Evolutionary conservation across 1,139 yeast genomes (phyloP).

Genomic region (Suhomyces bolitotheri): DNA sequence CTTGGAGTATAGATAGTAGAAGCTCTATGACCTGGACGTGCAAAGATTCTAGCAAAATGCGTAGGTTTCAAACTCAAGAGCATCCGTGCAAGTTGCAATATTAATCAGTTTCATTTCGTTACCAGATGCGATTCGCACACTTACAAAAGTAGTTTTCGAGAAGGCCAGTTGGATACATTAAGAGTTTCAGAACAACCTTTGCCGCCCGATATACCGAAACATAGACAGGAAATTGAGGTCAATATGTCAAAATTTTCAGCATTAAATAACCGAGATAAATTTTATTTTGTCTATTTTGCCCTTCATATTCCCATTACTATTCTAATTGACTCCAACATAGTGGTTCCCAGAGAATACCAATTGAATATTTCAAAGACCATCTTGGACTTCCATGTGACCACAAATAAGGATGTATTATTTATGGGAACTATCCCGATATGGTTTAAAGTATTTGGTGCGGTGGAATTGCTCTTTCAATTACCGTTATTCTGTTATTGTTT

Average conservation of each 20-base stretch:
- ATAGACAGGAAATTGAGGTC: too few species aligned
- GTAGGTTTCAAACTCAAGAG: too few species aligned
- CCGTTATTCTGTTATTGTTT: conserved; percentile 66
- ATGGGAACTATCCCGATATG: conserved; percentile 53
- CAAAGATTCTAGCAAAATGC: too few species aligned
- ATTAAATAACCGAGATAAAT: conserved; percentile 20
- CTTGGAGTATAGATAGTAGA: too few species aligned
- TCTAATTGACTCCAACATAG: conserved; percentile 70
- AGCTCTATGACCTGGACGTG: too few species aligned
- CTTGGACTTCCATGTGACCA: conserved; percentile 56
- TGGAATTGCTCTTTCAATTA: conserved; percentile 73
- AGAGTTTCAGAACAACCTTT: too few species aligned
- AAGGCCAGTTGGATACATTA: too few species aligned
- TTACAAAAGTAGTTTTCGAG: too few species aligned
- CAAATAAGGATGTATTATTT: conserved; percentile 72
- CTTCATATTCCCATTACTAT: conserved; percentile 76
- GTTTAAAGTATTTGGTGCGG: conserved; percentile 67
- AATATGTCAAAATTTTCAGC: conserved; percentile 1
- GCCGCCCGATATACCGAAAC: too few species aligned
- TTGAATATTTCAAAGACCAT: conserved; percentile 48
- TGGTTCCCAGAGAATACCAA: conserved; percentile 56
- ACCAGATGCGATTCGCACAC: too few species aligned
- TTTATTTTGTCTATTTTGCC: conserved; percentile 35
- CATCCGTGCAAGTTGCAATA: too few species aligned
- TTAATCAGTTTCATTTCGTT: too few species aligned